Evolutionary conservation across 2,329 filamentous ascomycete genomes (phyloP), one percentile per base, ranked within the genome.

Genomic region (Calonectria hawksworthii): DNA sequence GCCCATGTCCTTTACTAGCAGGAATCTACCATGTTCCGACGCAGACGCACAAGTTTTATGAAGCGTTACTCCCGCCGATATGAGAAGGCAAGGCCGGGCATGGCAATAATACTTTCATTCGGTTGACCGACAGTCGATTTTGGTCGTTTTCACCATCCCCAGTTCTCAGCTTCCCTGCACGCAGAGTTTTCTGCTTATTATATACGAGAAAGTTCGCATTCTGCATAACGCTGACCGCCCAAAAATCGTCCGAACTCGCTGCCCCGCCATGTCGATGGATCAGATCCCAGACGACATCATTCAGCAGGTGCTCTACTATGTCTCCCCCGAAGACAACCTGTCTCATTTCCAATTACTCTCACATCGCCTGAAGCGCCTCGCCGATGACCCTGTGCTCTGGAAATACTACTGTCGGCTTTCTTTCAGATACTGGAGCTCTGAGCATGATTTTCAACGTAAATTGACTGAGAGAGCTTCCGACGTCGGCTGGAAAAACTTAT

Each of bases 231-330:
- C 34, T 73, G 74, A 77, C 68, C 75, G 68, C 75, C 41, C 44
- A 50, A 47, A 44, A 44, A 50, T 74, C 56, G 38, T 54, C 64
- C 54, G 65, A 73, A 68, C 64, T 64, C 68, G 72, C 76, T 65
- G 70, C 76, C 72, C 72, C 76, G 80, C 69, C 77, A 84, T 85
- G 83, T 84, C 85, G 47, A 80, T 91, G 71, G 83, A 86, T 50
- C 79, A 83, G 69, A 88, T 97, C 44, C 96, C 96, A 51, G 94
- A 96, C 84, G 97, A 99, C 87, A 91, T 99, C 76, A 89, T 99
- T 80, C 92, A 95, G 82, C 90, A 93, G 68, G 94, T 99, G 78
- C 89, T 98, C 78, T 88, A 89, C 76, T 92, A 92, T 82, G 83
- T 86, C 82, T 91, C 85, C 81, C 93, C 89, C 78, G 87, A 88